Conservation (phyloP, 495 filamentous ascomycete genomes). For the Pyrenula massariospora region DNA sequence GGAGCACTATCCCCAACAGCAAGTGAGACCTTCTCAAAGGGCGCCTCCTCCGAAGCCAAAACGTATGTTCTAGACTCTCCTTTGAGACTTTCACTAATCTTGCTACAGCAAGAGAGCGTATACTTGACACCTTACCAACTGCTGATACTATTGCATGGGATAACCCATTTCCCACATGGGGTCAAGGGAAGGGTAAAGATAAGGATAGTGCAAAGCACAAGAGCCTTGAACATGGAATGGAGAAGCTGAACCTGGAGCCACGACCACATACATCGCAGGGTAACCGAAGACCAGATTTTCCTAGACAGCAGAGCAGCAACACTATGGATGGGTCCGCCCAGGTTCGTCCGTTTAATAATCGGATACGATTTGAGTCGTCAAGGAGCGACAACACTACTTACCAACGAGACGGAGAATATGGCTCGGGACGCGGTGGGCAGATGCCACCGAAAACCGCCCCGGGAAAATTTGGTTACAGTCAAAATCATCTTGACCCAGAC, state of each 20-base stretch:
- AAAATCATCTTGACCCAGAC: neutral
- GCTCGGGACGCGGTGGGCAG: neutral
- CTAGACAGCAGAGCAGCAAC: neutral
- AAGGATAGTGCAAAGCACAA: slow-evolving; percentile 12
- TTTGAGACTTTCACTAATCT: neutral
- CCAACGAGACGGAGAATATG: neutral
- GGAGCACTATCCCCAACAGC: neutral
- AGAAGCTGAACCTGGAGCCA: slow-evolving; percentile 3
- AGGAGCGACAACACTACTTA: neutral
- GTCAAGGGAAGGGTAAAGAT: slow-evolving; percentile 35
- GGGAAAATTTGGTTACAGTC: neutral
- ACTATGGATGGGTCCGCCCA: neutral
- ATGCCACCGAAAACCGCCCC: neutral
- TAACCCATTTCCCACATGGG: slow-evolving; percentile 58
- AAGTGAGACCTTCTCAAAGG: neutral
- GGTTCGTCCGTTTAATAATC: neutral
- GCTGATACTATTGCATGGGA: slow-evolving; percentile 46
- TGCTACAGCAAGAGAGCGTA: slow-evolving; percentile 12
- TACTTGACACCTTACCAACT: slow-evolving; percentile 22
- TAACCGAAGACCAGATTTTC: slow-evolving; percentile 14
- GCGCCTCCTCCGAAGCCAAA: neutral
- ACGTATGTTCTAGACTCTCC: neutral
- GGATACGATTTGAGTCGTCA: neutral
- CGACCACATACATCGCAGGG: slow-evolving; percentile 5
- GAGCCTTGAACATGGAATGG: slow-evolving; percentile 11